Base-by-base conservation (phyloP, 331 rosid species). In the Pyrus hybrid region DNA sequence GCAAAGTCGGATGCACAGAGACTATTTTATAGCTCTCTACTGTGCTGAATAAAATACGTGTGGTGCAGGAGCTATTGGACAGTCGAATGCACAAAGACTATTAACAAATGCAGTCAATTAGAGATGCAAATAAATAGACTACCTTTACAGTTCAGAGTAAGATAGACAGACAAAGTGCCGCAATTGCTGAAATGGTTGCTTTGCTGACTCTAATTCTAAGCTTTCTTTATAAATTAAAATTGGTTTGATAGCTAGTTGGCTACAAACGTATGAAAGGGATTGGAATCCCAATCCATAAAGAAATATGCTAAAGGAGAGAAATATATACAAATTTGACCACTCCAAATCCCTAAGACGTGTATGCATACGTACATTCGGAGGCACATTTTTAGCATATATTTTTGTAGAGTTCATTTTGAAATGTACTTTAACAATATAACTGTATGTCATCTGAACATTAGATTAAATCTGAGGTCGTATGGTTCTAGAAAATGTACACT, bases 251-350 rank as follows among this genome's bases (percentile, higher is more conserved):
- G 43, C 43, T 35, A 35, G 43, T 35, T 77, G 32, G 88, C 28
- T 76, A 75, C 84, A 85, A 87, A 87, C 79, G 76, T 69, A 57
- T 56, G 87, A 92, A 83, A 93, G 76, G 78, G 93, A 87, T 85
- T 83, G 91, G 95, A 93, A 89, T 93, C 95, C 73, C 51, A 77
- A 79, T 64, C 49, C 79, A 86, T 81, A 92, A 85, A 70, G 77
- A 82, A 86, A 75, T 60, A 63, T 62, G 29, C 37, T 25, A 67
- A 80, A 83, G 79, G 77, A 43, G 79, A 26, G 49, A 85, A 77
- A 79, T 66, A 81, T 71, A 83, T 63, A 67, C 41, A 56, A 69
- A 83, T 86, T 87, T 93, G 95, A 91, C 94, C 88, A 83, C 71
- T 72, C 80, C 82, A 41, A 80, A 70, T 79, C 67, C 62, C 71